Base-by-base conservation (phyloP, 441 rosid species). In the Euphorbia neoarborescens region DNA sequence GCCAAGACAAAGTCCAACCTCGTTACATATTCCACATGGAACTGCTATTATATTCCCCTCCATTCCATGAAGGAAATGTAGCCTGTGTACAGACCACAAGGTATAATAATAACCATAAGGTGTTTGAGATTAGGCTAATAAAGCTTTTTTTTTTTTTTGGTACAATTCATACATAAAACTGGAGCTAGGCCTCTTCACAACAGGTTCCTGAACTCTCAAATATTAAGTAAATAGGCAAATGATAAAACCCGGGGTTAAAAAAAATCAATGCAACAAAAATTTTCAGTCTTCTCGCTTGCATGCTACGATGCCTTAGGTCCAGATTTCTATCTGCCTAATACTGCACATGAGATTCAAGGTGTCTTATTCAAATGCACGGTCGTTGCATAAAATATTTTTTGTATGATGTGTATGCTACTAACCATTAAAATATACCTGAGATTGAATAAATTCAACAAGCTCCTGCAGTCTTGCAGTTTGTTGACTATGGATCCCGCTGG, bases 391-490 rank as follows among this genome's bases (percentile, higher is more conserved):
- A 51, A 64, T 65, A 15, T 65, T 20, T 44, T 27, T 20, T 44
- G 42, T 37, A 14, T 40, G 8, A 48, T 32, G 5, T 34, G 19
- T 28, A 20, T 59, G 20, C 40, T 17, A 44, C 46, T 28, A 59
- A 63, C n/a, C 42, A 54, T 34, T 28, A 53, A 28, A 74, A 60
- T 65, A 32, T 79, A 95, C 97, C 96, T 92, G 99, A 71, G 97
- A 87, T 76, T 89, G 99, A 79, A 92, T 92, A 71, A 79, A 85
- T 62, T 92, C 96, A 74, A 91, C 94, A 53, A 95, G 92, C 77
- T 92, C 98, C 83, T 86, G 98, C 84, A 95, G 76, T 77, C 87
- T 87, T 46, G 90, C 88, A 68, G 96, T 91, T 80, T 95, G 97
- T 59, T 83, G 94, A 37, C 85, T 69, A 73, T 86, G 96, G 72